These are phyloP conservation scores for Colletotrichum coccodes DNA, from an alignment of 2,329 filamentous ascomycete species.

Conservation along the genomic window DNA sequence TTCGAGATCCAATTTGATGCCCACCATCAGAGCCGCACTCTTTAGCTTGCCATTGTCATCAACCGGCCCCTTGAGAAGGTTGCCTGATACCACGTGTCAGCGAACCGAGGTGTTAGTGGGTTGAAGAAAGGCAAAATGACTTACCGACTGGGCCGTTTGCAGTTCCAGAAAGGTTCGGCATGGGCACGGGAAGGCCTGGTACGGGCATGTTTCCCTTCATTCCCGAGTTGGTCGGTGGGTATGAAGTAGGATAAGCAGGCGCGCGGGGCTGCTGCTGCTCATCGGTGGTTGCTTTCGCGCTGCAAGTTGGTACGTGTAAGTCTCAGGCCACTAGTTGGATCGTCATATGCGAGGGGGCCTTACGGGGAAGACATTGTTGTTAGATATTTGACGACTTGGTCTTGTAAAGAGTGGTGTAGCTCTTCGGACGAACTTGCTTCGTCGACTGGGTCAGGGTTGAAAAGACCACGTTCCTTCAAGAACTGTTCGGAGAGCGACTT, in stretches of 20 bases:
- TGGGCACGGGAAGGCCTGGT: conserved; percentile 31
- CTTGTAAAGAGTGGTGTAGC: conserved; percentile 22
- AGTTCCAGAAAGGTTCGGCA: conserved; percentile 49
- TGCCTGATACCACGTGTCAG: conserved; percentile 47
- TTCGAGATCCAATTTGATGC: conserved; percentile 72
- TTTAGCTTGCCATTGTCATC: conserved; percentile 68
- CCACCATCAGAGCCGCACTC: conserved; percentile 66
- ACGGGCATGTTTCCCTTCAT: conserved; percentile 13
- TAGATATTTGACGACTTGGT: conserved; percentile 26
- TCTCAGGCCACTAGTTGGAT: not conserved
- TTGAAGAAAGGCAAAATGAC: not conserved
- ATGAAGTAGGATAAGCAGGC: conserved; percentile 24
- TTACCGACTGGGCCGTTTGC: conserved; percentile 43
- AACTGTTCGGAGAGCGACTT: conserved; percentile 29
- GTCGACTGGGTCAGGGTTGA: conserved; percentile 20
- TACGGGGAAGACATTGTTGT: conserved; percentile 32
- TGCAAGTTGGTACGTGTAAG: conserved; percentile 2
- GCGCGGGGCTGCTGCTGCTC: conserved; percentile 23
- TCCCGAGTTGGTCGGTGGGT: conserved; percentile 20
- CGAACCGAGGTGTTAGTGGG: not conserved
- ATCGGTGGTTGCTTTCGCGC: conserved; percentile 9
- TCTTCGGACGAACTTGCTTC: conserved; percentile 23
- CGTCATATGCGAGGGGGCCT: not conserved
- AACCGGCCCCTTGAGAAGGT: conserved; percentile 66
- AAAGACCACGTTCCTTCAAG: conserved; percentile 23